A percentile compares a stretch with the other conserved stretches of the same genome.
Conservation (phyloP, 108 stramenopile genomes). For the Skeletonema costatum region DNA sequence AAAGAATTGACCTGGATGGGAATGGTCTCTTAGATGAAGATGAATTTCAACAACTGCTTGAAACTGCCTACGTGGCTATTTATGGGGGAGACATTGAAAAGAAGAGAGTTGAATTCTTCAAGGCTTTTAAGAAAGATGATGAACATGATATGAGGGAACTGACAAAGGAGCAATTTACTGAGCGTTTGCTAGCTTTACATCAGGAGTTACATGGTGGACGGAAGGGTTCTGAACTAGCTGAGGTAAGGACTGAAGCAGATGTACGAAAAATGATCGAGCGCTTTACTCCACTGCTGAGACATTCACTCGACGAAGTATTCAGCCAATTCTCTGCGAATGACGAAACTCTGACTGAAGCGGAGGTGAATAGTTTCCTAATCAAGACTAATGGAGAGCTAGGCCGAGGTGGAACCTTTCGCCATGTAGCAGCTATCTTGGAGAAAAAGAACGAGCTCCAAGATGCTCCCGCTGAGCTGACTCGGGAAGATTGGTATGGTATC, state of each 20-base stretch:
- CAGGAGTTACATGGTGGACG: conserved; percentile 42
- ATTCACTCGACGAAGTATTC: conserved; percentile 32
- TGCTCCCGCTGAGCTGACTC: conserved; percentile 33
- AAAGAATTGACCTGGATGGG: conserved; percentile 29
- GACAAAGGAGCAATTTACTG: conserved; percentile 45
- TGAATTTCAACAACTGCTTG: conserved; percentile 37
- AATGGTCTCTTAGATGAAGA: conserved; percentile 39
- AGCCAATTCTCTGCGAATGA: conserved; percentile 24
- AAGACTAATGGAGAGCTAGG: conserved; percentile 70
- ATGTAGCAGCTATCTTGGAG: conserved; percentile 43
- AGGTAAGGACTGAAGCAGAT: conserved; percentile 45
- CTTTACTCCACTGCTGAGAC: conserved; percentile 30
- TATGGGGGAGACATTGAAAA: conserved; percentile 38
- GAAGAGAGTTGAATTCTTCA: conserved; percentile 44
- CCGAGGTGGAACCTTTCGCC: conserved; percentile 75
- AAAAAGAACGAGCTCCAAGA: conserved; percentile 8
- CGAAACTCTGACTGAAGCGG: conserved; percentile 52
- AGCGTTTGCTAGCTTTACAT: conserved; percentile 39
- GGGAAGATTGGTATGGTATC: conserved; percentile 50
- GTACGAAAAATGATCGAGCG: conserved; percentile 31
- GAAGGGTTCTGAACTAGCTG: conserved; percentile 38
- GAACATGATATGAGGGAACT: conserved; percentile 9
- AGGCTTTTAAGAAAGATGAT: conserved; percentile 17
- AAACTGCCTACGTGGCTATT: conserved; percentile 27
- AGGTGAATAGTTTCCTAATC: conserved; percentile 84